Percentiles rank a stretch among this genome's conserved stretches.
phyloP scores from a whole-genome alignment of 257 asterid species.

The Solanum sejunctum region DNA sequence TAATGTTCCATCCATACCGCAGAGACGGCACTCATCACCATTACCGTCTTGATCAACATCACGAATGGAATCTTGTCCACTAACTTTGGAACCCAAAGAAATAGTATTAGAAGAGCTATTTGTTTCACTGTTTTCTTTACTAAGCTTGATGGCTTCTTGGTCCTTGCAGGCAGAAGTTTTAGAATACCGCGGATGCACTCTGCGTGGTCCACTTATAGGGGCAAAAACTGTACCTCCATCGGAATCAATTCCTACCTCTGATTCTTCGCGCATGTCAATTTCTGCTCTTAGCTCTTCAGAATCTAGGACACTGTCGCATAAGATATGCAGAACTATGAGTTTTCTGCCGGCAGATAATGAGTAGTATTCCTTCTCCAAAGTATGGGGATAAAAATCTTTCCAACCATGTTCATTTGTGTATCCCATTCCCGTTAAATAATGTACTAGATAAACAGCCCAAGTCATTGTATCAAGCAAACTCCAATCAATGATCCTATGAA shows the following conservation, averaged over 20 bases:
- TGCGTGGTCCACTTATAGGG: slow-evolving; percentile 33
- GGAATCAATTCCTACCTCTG: slow-evolving; percentile 49
- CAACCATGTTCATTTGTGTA: slow-evolving; percentile 40
- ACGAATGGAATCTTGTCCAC: slow-evolving; percentile 19
- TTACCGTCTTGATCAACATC: slow-evolving; percentile 48
- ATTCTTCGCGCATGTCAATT: slow-evolving; percentile 55
- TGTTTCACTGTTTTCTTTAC: slow-evolving; percentile 21
- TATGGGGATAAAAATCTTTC: slow-evolving; percentile 53
- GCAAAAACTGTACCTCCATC: slow-evolving; percentile 30
- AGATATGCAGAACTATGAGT: slow-evolving; percentile 52
- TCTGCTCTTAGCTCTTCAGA: slow-evolving; percentile 67
- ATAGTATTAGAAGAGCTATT: slow-evolving; percentile 10
- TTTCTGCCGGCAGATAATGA: slow-evolving; percentile 55
- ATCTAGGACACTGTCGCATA: slow-evolving; percentile 66
- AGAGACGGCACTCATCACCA: slow-evolving; percentile 81
- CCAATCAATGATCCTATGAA: slow-evolving; percentile 66
- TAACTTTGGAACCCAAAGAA: slow-evolving; percentile 18
- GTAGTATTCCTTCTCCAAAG: slow-evolving; percentile 61
- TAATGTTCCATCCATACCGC: slow-evolving; percentile 84
- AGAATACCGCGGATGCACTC: slow-evolving; percentile 58
- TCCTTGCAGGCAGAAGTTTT: slow-evolving; percentile 44
- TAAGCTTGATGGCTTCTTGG: slow-evolving; percentile 21
- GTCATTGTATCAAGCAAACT: slow-evolving; percentile 73
- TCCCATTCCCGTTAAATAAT: slow-evolving; percentile 51
- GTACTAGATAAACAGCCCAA: slow-evolving; percentile 66